A percentile compares a stretch with the other conserved stretches of the same genome.
phyloP scores from a whole-genome alignment of 176 grass and related monocot genomes.

The Neostapfia colusana region DNA sequence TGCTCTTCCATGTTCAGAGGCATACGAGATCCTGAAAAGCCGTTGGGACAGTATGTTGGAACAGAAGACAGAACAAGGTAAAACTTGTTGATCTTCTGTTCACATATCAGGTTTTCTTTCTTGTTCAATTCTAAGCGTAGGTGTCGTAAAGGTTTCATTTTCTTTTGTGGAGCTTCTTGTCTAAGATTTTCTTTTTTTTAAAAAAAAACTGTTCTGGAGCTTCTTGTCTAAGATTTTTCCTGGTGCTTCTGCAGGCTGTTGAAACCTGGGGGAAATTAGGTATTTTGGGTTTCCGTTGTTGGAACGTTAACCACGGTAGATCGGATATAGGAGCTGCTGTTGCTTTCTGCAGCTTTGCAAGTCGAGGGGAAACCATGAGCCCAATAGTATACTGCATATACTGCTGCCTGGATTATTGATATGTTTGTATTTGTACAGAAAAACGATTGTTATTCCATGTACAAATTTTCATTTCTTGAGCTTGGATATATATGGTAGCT shows the following conservation, averaged over 20 bases:
- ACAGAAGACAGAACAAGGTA: slow-evolving; percentile 45
- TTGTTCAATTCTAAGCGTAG: background rate
- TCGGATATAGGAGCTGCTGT: background rate
- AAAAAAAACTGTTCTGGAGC: too few relatives aligned
- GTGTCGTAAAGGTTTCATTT: background rate
- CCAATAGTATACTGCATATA: background rate
- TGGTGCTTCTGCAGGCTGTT: slow-evolving; percentile 24
- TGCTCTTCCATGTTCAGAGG: slow-evolving; percentile 62
- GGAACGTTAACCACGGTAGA: background rate
- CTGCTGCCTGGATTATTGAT: background rate
- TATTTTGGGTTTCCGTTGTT: background rate
- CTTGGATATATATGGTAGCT: background rate
- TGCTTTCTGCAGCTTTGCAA: background rate
- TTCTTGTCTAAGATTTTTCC: too few relatives aligned
- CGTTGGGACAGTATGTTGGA: slow-evolving; percentile 72
- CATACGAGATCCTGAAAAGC: slow-evolving; percentile 57
- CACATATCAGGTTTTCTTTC: background rate
- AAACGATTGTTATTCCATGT: too few relatives aligned
- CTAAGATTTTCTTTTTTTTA: background rate
- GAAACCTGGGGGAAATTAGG: slow-evolving; percentile 3
- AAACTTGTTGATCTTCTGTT: background rate
- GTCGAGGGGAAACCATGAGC: background rate
- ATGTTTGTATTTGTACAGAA: too few relatives aligned
- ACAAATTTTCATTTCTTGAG: background rate
- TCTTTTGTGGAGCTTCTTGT: too few relatives aligned